A percentile compares a stretch with the other conserved stretches of the same genome.
Evolutionary conservation across 2,329 filamentous ascomycete genomes (phyloP).

Genomic region (Chaetomium globosum): DNA sequence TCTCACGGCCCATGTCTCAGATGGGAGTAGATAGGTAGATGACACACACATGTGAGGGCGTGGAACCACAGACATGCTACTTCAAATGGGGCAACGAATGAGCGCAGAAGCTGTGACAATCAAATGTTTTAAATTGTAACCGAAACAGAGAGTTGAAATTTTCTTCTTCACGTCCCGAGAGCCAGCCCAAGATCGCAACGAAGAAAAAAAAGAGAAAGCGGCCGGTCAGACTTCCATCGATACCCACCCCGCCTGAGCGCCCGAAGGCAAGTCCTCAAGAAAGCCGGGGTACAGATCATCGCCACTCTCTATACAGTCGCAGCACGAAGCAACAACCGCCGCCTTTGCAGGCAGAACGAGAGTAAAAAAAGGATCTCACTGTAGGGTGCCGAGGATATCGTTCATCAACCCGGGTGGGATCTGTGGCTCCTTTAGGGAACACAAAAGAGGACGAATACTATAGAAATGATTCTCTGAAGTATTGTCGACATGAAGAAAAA

Average conservation of each 20-base stretch:
- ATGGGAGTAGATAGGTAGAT: no score
- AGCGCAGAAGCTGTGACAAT: no score
- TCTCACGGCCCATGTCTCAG: no score
- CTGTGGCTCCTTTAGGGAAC: constrained; percentile 90
- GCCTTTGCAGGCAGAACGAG: constrained; percentile 64
- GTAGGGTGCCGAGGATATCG: constrained; percentile 83
- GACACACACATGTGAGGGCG: no score
- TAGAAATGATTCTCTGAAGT: constrained; percentile 93
- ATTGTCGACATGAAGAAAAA: constrained; percentile 65
- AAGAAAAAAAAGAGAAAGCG: constrained; percentile 55
- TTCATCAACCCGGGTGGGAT: constrained; percentile 95
- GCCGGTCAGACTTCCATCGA: constrained; percentile 89
- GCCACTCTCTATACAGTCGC: constrained; percentile 79
- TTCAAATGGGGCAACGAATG: no score
- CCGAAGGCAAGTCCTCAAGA: constrained; percentile 70
- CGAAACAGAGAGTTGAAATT: not conserved
- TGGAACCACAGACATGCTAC: no score
- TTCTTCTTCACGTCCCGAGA: constrained; percentile 58
- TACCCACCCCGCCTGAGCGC: constrained; percentile 76
- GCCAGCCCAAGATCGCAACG: constrained; percentile 53
- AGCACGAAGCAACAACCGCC: constrained; percentile 49
- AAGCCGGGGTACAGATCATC: constrained; percentile 86
- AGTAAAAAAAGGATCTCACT: constrained; percentile 69
- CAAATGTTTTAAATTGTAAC: no score
- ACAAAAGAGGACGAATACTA: constrained; percentile 93